Conservation (phyloP, 345 rosid species). For the Moricandia arvensis region DNA sequence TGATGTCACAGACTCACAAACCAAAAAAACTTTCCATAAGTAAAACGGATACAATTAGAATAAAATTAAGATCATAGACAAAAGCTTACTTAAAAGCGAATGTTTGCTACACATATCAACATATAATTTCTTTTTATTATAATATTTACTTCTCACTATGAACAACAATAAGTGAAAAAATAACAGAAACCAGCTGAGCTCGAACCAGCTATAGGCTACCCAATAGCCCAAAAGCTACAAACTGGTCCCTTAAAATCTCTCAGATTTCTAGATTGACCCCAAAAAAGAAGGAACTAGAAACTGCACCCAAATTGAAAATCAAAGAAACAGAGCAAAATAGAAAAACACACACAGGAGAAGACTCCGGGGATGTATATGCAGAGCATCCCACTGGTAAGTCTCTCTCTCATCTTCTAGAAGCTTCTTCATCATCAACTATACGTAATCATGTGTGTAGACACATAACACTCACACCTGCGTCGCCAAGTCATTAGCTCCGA, state of each 20-base stretch:
- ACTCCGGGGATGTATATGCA: slow-evolving; percentile 73
- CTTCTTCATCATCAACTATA: neutral
- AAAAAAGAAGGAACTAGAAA: slow-evolving; percentile 23
- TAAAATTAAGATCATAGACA: neutral
- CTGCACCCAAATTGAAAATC: slow-evolving; percentile 4
- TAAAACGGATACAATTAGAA: neutral
- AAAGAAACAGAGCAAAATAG: neutral
- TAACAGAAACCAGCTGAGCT: slow-evolving; percentile 77
- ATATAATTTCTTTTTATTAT: neutral
- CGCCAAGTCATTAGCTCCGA: slow-evolving; percentile 49
- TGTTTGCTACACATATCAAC: neutral
- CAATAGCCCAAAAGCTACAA: slow-evolving; percentile 63
- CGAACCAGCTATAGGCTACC: slow-evolving; percentile 37
- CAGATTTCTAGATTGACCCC: slow-evolving; percentile 39
- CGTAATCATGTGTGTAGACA: slow-evolving; percentile 4
- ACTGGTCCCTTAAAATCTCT: slow-evolving; percentile 47
- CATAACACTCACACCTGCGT: slow-evolving; percentile 36
- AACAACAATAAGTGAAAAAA: slow-evolving; percentile 43
- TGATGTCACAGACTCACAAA: slow-evolving; percentile 10
- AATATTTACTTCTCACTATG: slow-evolving; percentile 32
- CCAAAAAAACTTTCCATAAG: neutral
- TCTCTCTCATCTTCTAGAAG: slow-evolving; percentile 31
- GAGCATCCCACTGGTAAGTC: slow-evolving; percentile 65
- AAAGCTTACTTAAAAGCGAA: neutral
- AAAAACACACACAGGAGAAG: slow-evolving; percentile 38